Evolutionary conservation across 306 rosid genomes (phyloP), one percentile per base, ranked within the genome.

Genomic region (Inga laurina): DNA sequence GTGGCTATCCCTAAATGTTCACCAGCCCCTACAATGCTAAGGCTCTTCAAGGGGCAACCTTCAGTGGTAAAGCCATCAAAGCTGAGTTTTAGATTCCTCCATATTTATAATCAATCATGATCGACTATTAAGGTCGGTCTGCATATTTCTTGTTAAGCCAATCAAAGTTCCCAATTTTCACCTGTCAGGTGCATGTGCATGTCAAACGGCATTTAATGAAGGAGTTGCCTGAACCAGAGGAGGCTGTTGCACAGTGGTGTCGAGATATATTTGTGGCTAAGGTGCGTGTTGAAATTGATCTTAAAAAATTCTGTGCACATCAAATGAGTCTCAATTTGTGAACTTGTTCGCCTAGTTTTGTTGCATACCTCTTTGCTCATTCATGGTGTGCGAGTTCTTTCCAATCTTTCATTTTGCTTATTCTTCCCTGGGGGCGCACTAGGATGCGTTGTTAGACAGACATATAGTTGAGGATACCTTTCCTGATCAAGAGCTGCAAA

Each of bases 181-280:
- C 79, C 11, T 83, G 77, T 52, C 89, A 97, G 99, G 91, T 97
- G 67, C 93, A 97, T n/a, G 98, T 97, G 85, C 97, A 89, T 86
- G 75, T 97, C 82, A 94, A 97, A 86, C 91, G 99, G 72, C 97
- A 94, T 88, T 78, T 85, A 80, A 97, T 90, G 97, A 92, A 90
- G 62, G 97, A 91, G 19, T 77, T 97, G 85, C 98, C 99, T 54
- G 92, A 92, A 87, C 74, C 92, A 24, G 99, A 94, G n/a, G 99
- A 94, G 14, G 97, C 89, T 70, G 93, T 97, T 83, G 92, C 97
- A 39, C 98, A 94, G 54, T 97, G 99, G 99, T 97, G 99, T 83
- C 91, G 90, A 86, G 99, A 97, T 87, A 27, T 84, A 69, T 97
- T 97, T 84, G 93, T 88, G 39, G 93, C 89, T 35, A 97, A 97